Conservation (phyloP, 2,329 filamentous ascomycete genomes). For the Ophiostoma triangulosporum region DNA sequence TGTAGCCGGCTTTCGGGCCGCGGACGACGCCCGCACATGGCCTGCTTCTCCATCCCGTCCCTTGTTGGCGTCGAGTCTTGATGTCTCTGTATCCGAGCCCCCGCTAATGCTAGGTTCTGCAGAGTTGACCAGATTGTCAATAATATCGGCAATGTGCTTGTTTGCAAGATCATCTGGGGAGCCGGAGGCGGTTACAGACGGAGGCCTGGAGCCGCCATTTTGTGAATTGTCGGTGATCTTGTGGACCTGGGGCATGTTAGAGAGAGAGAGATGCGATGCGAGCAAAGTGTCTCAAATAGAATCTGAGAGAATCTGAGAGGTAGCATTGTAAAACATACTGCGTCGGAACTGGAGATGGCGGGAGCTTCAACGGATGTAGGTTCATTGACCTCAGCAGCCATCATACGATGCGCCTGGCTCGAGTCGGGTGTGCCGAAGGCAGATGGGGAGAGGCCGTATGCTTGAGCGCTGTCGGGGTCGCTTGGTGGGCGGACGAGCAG, state of each 20-base stretch:
- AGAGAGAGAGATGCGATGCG: background rate
- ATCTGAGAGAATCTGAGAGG: background rate
- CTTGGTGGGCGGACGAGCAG: constrained; percentile 1
- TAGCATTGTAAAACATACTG: constrained; percentile 27
- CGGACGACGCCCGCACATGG: constrained; percentile 43
- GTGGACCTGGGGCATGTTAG: constrained; percentile 20
- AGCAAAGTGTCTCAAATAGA: background rate
- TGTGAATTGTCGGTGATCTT: constrained; percentile 28
- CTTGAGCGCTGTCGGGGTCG: constrained; percentile 10
- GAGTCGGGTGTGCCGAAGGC: constrained; percentile 13
- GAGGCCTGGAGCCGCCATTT: constrained; percentile 32
- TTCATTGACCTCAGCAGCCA: constrained; percentile 48
- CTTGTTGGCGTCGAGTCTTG: constrained; percentile 42
- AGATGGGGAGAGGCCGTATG: constrained; percentile 12
- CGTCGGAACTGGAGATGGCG: constrained; percentile 31
- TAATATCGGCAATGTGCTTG: constrained; percentile 40
- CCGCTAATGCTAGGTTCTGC: constrained; percentile 57
- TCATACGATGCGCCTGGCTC: constrained; percentile 41
- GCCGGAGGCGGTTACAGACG: constrained; percentile 22
- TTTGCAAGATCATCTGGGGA: constrained; percentile 40
- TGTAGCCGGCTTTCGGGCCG: constrained; percentile 59
- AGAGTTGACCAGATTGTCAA: constrained; percentile 47
- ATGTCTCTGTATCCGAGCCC: constrained; percentile 64
- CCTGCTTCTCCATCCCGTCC: constrained; percentile 42
- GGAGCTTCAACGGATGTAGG: constrained; percentile 40